Conservation (phyloP, 257 asterid genomes). For the Nicotiana tomentosiformis region DNA sequence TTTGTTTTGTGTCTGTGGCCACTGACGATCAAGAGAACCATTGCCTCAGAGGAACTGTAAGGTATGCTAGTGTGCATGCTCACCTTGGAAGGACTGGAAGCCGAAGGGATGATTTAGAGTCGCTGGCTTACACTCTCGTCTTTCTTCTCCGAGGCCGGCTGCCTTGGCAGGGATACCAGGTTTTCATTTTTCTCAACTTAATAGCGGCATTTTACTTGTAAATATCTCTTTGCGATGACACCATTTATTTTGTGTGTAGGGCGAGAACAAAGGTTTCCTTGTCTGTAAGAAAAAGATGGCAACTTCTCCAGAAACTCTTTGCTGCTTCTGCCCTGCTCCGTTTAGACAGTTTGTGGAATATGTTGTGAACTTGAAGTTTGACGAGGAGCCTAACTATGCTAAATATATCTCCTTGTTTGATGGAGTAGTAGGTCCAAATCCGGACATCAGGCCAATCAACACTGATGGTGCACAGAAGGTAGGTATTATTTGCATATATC, state of each 20-base stretch:
- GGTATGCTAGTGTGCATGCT: slow-evolving; percentile 63
- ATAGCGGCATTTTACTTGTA: neutral
- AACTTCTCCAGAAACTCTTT: slow-evolving; percentile 52
- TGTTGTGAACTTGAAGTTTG: slow-evolving; percentile 51
- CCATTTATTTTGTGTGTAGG: slow-evolving; percentile 22
- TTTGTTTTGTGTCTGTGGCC: neutral
- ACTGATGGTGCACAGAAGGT: slow-evolving; percentile 67
- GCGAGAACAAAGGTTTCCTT: slow-evolving; percentile 53
- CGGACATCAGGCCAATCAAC: slow-evolving; percentile 49
- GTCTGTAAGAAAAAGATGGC: slow-evolving; percentile 62
- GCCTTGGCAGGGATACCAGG: slow-evolving; percentile 70
- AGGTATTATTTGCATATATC: slow-evolving; percentile 20
- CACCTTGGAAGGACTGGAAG: slow-evolving; percentile 67
- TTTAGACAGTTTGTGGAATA: slow-evolving; percentile 43
- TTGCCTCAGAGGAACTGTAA: slow-evolving; percentile 50
- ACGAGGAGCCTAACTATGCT: slow-evolving; percentile 57
- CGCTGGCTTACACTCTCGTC: slow-evolving; percentile 56
- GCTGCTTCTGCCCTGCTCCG: slow-evolving; percentile 49
- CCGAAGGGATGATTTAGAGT: slow-evolving; percentile 59
- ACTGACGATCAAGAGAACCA: slow-evolving; percentile 11
- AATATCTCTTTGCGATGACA: neutral
- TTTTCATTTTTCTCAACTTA: slow-evolving; percentile 15
- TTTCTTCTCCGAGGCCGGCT: slow-evolving; percentile 54
- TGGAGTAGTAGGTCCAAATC: slow-evolving; percentile 51
- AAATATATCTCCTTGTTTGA: slow-evolving; percentile 48